These are phyloP conservation scores for Pythium biforme DNA, from an alignment of 352 stramenopile genomes.

Conservation along the genomic window DNA sequence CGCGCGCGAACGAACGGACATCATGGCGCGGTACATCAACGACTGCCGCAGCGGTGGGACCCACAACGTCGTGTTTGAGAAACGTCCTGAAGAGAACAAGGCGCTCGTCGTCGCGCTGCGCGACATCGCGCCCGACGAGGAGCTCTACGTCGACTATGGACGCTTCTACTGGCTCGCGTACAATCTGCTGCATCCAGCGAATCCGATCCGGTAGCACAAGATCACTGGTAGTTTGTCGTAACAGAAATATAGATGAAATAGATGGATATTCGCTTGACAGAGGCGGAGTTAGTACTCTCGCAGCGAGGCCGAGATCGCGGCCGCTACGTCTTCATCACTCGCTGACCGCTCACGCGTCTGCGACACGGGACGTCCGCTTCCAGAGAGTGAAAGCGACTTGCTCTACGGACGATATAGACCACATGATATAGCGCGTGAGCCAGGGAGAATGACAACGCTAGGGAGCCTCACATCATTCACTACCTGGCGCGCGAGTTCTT, in stretches of 20 bases:
- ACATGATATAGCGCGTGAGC: background rate
- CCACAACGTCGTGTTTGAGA: conserved; percentile 80
- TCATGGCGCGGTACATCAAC: conserved; percentile 79
- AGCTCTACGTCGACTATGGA: conserved; percentile 82
- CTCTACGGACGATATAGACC: conserved; percentile 5
- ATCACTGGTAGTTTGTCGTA: too few species aligned
- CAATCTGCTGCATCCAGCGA: conserved; percentile 63
- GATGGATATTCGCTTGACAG: background rate
- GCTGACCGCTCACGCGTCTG: conserved; percentile 32
- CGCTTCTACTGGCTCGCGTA: conserved; percentile 82
- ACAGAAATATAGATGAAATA: too few species aligned
- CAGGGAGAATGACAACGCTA: too few species aligned
- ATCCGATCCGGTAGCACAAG: conserved; percentile 44
- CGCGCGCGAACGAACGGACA: conserved; percentile 39
- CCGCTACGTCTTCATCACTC: conserved; percentile 63
- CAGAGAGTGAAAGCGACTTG: conserved; percentile 39
- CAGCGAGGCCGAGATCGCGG: conserved; percentile 60
- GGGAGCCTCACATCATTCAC: too few species aligned
- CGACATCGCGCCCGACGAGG: conserved; percentile 55
- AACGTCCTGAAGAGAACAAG: conserved; percentile 42
- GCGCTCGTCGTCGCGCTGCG: conserved; percentile 61
- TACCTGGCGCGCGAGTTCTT: conserved; percentile 47
- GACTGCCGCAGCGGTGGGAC: conserved; percentile 55
- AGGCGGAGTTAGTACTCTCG: conserved; percentile 49
- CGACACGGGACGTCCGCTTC: conserved; percentile 29